Evolutionary conservation across 2,329 filamentous ascomycete species (phyloP).

Genomic region (Exophiala phaeomuriformis): DNA sequence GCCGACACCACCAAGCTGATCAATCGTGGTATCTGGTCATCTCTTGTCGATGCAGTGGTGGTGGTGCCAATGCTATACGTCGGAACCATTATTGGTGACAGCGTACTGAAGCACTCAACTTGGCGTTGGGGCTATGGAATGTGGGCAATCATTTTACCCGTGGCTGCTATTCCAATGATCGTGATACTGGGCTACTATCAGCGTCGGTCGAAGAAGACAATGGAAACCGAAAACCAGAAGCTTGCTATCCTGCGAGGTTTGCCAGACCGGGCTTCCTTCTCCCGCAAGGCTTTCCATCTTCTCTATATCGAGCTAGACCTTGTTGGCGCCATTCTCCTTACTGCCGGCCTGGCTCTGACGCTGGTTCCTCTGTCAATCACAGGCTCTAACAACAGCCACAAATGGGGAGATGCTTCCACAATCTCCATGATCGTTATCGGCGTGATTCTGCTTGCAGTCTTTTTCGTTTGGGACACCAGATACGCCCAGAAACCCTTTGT

Average conservation of each 20-base stretch:
- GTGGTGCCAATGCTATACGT: conserved; percentile 57
- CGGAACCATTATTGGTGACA: conserved; percentile 46
- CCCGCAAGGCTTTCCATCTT: not conserved
- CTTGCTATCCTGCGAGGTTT: no score
- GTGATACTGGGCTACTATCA: conserved; percentile 45
- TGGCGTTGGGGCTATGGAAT: conserved; percentile 61
- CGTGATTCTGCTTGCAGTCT: conserved; percentile 42
- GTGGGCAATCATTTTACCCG: conserved; percentile 54
- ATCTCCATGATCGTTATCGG: conserved; percentile 47
- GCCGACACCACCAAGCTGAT: conserved; percentile 57
- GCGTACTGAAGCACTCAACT: conserved; percentile 41
- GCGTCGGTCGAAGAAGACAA: conserved; percentile 44
- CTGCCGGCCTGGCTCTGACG: not conserved
- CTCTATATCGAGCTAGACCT: not conserved
- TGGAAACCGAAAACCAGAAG: not conserved
- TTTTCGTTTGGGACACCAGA: conserved; percentile 47
- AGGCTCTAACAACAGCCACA: conserved; percentile 36
- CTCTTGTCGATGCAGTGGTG: conserved; percentile 51
- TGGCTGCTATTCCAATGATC: conserved; percentile 49
- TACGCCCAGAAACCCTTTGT: conserved; percentile 28
- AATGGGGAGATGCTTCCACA: conserved; percentile 47
- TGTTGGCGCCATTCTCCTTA: not conserved
- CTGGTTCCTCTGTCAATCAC: conserved; percentile 3
- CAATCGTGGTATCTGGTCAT: conserved; percentile 56
- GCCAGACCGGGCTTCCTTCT: no score